Percentiles rank a stretch among this genome's conserved stretches.
Conservation (phyloP, 2,329 filamentous ascomycete species). For the Penicillium sclerotiorum region DNA sequence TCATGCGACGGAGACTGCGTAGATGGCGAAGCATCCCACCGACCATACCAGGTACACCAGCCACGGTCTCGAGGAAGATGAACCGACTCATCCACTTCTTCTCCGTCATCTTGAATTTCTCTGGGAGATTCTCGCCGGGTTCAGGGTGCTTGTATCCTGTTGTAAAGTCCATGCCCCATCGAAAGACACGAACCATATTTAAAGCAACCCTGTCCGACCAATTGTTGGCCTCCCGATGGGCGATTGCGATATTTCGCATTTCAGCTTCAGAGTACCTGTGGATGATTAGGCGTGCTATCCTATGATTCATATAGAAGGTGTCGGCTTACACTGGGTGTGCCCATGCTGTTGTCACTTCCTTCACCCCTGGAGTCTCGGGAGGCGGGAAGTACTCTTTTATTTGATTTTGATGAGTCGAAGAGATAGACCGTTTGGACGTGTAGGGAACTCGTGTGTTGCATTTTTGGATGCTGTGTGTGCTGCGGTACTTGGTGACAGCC, state of each 20-base stretch:
- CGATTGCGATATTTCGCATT: constrained; percentile 73
- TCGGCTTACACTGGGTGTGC: constrained; percentile 50
- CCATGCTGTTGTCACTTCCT: constrained; percentile 21
- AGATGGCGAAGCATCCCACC: constrained; percentile 92
- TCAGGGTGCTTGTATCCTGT: constrained; percentile 79
- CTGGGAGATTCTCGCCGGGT: constrained; percentile 43
- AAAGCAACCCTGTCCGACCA: constrained; percentile 79
- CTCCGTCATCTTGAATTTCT: constrained; percentile 73
- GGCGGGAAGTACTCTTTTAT: constrained; percentile 24
- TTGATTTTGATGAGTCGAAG: constrained; percentile 18
- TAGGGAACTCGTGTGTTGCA: constrained; percentile 5
- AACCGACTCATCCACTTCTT: constrained; percentile 88
- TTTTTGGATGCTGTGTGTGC: constrained; percentile 19
- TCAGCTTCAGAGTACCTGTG: constrained; percentile 71
- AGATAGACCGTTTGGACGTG: constrained; percentile 16
- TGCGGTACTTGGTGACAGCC: constrained; percentile 21
- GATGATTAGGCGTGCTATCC: constrained; percentile 16
- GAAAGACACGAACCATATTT: constrained; percentile 71
- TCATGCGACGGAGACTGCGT: constrained; percentile 78
- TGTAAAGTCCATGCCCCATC: constrained; percentile 78
- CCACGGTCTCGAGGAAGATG: constrained; percentile 91
- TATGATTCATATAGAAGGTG: background rate
- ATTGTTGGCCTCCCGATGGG: constrained; percentile 73
- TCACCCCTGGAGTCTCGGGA: constrained; percentile 14
- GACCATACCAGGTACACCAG: constrained; percentile 95